Evolutionary conservation across 495 filamentous ascomycete species (phyloP).

Genomic region (Pseudomonodictys pantanalensis): DNA sequence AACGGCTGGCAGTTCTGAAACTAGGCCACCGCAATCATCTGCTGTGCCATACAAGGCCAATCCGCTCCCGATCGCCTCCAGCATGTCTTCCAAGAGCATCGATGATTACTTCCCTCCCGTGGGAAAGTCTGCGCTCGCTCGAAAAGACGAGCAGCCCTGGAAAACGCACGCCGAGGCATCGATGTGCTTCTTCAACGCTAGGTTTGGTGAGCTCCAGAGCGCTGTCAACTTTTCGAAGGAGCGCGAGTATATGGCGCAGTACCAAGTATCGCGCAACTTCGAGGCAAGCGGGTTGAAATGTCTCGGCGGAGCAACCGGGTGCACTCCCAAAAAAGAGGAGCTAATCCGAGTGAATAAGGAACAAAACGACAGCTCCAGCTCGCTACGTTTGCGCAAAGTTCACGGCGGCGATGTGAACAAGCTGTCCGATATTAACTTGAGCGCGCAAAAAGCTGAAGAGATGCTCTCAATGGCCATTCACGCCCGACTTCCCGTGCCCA

Average conservation of each 20-base stretch:
- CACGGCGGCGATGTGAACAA: not conserved
- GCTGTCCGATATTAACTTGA: not conserved
- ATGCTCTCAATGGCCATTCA: constrained; percentile 7
- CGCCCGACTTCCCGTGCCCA: constrained; percentile 18
- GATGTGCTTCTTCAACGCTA: constrained; percentile 9
- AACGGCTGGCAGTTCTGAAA: not conserved
- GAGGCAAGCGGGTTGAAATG: constrained; percentile 5
- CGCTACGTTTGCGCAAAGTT: not conserved
- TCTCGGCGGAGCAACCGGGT: constrained; percentile 17
- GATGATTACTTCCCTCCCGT: not conserved
- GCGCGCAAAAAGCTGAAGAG: constrained; percentile 3
- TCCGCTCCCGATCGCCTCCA: not conserved
- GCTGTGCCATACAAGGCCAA: not conserved
- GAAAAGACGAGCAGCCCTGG: not conserved
- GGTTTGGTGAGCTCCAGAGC: not conserved
- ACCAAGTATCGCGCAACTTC: not conserved
- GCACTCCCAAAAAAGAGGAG: constrained; percentile 14
- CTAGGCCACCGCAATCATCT: not conserved
- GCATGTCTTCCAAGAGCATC: constrained; percentile 1
- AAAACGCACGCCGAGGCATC: constrained; percentile 17
- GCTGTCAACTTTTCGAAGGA: constrained; percentile 23
- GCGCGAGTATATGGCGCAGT: not conserved
- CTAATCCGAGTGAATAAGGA: constrained; percentile 7
- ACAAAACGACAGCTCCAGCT: not conserved
- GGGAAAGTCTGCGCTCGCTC: constrained; percentile 15